phyloP scores from a whole-genome alignment of 2,329 filamentous ascomycete genomes.

The Byssothecium circinans region DNA sequence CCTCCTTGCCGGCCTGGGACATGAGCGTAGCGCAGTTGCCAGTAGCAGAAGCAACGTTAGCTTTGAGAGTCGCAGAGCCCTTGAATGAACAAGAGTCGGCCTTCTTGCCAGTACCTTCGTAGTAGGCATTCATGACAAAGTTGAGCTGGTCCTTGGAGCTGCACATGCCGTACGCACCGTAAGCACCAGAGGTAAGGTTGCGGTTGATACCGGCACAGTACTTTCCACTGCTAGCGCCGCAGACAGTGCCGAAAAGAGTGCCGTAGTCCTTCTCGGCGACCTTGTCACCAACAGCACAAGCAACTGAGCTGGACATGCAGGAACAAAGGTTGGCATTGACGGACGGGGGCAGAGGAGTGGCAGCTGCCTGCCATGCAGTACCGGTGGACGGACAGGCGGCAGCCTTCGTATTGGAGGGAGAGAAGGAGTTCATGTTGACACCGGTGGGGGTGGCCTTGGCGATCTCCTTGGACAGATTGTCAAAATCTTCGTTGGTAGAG shows the following conservation, averaged over 20 bases:
- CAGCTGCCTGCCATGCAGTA: constrained; percentile 68
- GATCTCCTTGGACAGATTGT: constrained; percentile 69
- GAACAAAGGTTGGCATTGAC: constrained; percentile 78
- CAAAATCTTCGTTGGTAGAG: constrained; percentile 60
- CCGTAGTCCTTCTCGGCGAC: constrained; percentile 63
- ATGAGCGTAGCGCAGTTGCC: constrained; percentile 62
- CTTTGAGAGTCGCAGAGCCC: constrained; percentile 63
- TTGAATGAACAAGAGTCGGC: constrained; percentile 70
- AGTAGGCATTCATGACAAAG: constrained; percentile 73
- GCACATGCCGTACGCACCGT: constrained; percentile 81
- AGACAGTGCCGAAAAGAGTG: constrained; percentile 73
- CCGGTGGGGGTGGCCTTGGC: constrained; percentile 66
- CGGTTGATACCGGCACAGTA: constrained; percentile 69
- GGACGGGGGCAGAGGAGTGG: constrained; percentile 72
- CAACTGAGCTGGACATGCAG: constrained; percentile 78
- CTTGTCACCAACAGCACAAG: constrained; percentile 64
- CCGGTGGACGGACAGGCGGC: constrained; percentile 69
- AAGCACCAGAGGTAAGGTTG: constrained; percentile 70
- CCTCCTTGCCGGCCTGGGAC: constrained; percentile 63
- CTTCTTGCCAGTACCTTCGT: constrained; percentile 51
- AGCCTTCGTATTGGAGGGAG: constrained; percentile 68
- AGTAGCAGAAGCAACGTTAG: constrained; percentile 49
- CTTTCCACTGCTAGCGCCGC: constrained; percentile 55
- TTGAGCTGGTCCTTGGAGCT: constrained; percentile 68
- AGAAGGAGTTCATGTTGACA: constrained; percentile 69